Base-by-base conservation (phyloP, 2,329 filamentous ascomycete genomes). In the Xylaria sp. region DNA sequence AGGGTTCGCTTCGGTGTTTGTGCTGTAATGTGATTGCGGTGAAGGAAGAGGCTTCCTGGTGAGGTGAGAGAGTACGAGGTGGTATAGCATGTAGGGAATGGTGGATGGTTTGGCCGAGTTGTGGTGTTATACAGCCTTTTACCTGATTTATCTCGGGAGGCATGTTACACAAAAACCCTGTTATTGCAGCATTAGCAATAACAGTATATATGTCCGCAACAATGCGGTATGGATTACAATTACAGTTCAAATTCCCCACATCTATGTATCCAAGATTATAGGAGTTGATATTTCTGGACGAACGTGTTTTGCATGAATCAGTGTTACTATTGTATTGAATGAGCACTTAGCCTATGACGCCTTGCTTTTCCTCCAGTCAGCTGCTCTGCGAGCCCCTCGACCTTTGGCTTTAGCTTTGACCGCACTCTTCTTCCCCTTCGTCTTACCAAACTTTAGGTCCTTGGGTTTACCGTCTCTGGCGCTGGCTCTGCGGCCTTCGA, bases 401-500 rank as follows among this genome's bases (percentile, higher is more conserved):
- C 69, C 68, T 61, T 76, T 75, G 15, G 68, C 65, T 63, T 76
- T 76, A 6, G 65, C 57, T 66, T 71, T 74, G 20, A 62, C 42
- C 27, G 65, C 61, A 17, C 80, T 81, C 73, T 86, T 87, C 70
- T 87, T 87, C 11, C 86, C 85, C 39, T 85, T 81, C 44, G 49
- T 68, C 74, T 87, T 87, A 64, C 86, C 76, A 22, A 90, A 79
- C 77, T 85, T 90, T 68, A 87, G 77, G 73, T 88, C 87, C 77
- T 82, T 90, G 45, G 87, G 87, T 73, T 84, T 89, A 4, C 87
- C 90, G 67, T 90, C 87, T 64, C 85, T 90, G 36, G 85, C 81
- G 61, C 86, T 92, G 10, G 92, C 92, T 61, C 93, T 86, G 69
- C 90, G 89, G 0, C 93, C 93, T 78, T 96, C 93, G 73, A 95